Evolutionary conservation across 305 asterid genomes (phyloP).

Genomic region (Fraxinus dipetala): DNA sequence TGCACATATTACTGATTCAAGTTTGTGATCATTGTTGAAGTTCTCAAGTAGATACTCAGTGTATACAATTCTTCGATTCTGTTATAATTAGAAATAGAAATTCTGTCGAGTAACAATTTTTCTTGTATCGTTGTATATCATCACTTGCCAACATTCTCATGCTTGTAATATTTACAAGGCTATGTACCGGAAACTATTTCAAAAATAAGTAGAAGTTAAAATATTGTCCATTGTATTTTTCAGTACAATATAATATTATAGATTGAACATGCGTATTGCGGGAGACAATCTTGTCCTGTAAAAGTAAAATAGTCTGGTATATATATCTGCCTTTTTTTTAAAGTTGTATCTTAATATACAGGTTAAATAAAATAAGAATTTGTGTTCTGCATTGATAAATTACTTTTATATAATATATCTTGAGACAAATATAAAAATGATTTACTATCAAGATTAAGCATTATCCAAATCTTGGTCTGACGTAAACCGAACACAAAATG

Average conservation of each 20-base stretch:
- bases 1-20: conserved; percentile 44
- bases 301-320: background rate
- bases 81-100: background rate
- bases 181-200: background rate
- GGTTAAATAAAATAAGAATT: background rate
- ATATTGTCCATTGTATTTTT: background rate
- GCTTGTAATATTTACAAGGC: background rate
- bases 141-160: background rate
- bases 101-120: background rate
- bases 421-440: background rate
- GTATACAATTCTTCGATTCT: background rate
- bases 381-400: background rate
- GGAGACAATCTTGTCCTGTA: background rate
- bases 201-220: background rate
- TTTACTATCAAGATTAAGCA: too few relatives aligned
- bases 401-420: background rate
- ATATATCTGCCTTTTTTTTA: background rate
- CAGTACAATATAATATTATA: background rate
- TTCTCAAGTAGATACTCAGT: background rate
- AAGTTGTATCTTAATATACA: background rate
- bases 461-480: background rate
- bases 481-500: background rate
- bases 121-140: background rate
- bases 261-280: background rate
- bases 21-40: conserved; percentile 27